phyloP scores from a whole-genome alignment of 495 filamentous ascomycete genomes.

The Penicillium turbatum region DNA sequence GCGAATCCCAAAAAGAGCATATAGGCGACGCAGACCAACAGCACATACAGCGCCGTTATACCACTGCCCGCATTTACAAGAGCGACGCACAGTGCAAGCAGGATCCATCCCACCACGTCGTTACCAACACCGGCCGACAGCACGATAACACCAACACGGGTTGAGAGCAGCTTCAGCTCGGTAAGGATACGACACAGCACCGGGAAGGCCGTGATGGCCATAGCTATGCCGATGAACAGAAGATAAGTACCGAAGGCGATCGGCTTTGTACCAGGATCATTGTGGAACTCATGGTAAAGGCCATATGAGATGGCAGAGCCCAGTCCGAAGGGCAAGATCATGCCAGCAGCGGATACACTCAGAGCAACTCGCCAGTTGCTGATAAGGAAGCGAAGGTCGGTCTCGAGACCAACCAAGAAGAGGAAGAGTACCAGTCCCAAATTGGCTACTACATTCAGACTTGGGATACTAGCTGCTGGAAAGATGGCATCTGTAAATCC shows the following conservation, averaged over 20 bases:
- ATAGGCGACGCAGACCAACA: constrained; percentile 73
- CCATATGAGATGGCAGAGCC: constrained; percentile 80
- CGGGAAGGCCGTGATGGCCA: constrained; percentile 95
- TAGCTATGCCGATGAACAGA: constrained; percentile 90
- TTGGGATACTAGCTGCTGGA: constrained; percentile 65
- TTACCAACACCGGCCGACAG: constrained; percentile 94
- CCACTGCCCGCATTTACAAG: constrained; percentile 86
- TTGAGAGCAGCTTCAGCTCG: constrained; percentile 82
- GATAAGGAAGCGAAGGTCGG: constrained; percentile 78
- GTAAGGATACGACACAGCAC: constrained; percentile 93
- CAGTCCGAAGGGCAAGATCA: constrained; percentile 70
- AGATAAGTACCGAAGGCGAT: constrained; percentile 80
- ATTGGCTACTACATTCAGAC: constrained; percentile 79
- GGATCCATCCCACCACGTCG: constrained; percentile 91
- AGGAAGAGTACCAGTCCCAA: constrained; percentile 86
- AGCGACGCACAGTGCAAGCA: constrained; percentile 90
- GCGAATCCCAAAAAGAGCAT: constrained; percentile 70
- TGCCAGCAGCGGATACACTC: constrained; percentile 78
- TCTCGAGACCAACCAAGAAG: constrained; percentile 89
- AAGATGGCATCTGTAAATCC: constrained; percentile 78
- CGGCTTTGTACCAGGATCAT: constrained; percentile 55
- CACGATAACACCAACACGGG: constrained; percentile 83
- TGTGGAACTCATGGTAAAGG: constrained; percentile 71
- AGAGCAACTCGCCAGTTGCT: constrained; percentile 83
- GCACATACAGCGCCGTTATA: constrained; percentile 79